Evolutionary conservation across 495 filamentous ascomycete genomes (phyloP).

Genomic region (Diplogelasinospora grovesii): DNA sequence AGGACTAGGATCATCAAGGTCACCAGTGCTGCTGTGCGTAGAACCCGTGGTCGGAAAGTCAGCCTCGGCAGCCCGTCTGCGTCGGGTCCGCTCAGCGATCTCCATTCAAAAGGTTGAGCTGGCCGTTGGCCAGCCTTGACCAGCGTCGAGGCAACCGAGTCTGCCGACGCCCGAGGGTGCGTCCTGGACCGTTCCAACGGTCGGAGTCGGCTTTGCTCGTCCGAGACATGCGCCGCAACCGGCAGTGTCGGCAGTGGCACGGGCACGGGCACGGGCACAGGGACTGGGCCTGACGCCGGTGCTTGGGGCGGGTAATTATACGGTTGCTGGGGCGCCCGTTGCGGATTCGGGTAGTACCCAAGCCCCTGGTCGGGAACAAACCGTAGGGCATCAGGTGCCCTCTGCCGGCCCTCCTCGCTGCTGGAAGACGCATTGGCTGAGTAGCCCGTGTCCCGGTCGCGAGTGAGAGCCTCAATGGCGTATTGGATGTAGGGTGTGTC

Average conservation of each 20-base stretch:
- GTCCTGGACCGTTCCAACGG: not conserved
- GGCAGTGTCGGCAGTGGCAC: not conserved
- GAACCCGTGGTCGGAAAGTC: slow-evolving; percentile 57
- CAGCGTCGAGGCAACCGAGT: slow-evolving; percentile 23
- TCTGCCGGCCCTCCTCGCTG: slow-evolving; percentile 19
- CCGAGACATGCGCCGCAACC: not conserved
- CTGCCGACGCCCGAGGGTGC: slow-evolving; percentile 19
- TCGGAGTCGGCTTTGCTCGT: slow-evolving; percentile 5
- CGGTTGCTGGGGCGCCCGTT: slow-evolving; percentile 1
- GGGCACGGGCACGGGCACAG: not conserved
- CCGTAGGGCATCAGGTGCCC: not conserved
- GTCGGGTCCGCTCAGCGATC: slow-evolving; percentile 8
- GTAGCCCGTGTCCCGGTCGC: slow-evolving; percentile 24
- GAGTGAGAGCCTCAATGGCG: slow-evolving; percentile 41
- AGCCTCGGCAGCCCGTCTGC: slow-evolving; percentile 38
- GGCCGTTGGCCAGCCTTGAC: slow-evolving; percentile 16
- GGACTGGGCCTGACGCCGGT: not conserved
- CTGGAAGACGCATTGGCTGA: slow-evolving; percentile 22
- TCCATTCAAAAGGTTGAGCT: slow-evolving; percentile 25
- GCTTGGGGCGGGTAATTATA: slow-evolving; percentile 3
- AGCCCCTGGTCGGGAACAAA: slow-evolving; percentile 7
- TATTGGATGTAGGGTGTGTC: slow-evolving; percentile 42
- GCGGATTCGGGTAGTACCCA: slow-evolving; percentile 4
- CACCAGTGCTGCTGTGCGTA: slow-evolving; percentile 56
- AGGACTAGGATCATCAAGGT: slow-evolving; percentile 53